These are phyloP conservation scores for Penicillium olsonii DNA, from an alignment of 2,329 filamentous ascomycete genomes.

Conservation along the genomic window DNA sequence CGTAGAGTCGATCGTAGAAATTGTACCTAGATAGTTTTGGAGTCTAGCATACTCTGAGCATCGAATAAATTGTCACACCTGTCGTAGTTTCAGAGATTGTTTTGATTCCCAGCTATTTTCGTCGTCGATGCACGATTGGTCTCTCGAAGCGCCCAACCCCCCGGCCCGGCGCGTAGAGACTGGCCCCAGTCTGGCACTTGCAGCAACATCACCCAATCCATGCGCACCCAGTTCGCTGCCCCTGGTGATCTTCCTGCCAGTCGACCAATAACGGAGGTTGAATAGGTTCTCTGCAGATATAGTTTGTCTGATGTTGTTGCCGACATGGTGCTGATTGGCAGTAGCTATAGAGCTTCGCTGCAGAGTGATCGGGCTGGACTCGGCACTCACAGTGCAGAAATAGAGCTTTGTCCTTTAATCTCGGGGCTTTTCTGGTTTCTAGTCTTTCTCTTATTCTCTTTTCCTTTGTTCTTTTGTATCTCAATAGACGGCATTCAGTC, in stretches of 20 bases:
- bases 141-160: conserved; percentile 18
- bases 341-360: conserved; percentile 4
- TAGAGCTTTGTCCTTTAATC: conserved; percentile 13
- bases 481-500: conserved; percentile 10
- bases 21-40: too few species aligned
- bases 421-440: not conserved
- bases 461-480: conserved; percentile 1
- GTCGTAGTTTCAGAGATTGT: not conserved
- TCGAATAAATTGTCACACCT: not conserved
- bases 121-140: conserved; percentile 10
- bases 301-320: conserved; percentile 21
- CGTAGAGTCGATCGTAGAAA: too few species aligned
- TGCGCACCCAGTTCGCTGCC: not conserved
- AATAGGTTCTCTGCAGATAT: conserved; percentile 3
- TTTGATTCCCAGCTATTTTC: too few species aligned
- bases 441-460: not conserved
- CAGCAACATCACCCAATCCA: conserved; percentile 11
- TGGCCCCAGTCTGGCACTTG: conserved; percentile 6
- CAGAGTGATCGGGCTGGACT: conserved; percentile 2
- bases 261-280: conserved; percentile 9
- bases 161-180: conserved; percentile 20
- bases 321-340: conserved; percentile 19
- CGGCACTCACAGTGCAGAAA: conserved; percentile 9
- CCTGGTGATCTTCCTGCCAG: conserved; percentile 11
- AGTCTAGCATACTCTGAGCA: too few species aligned